These are phyloP conservation scores for Coniochaeta hoffmannii DNA, from an alignment of 2,329 filamentous ascomycete genomes.

Conservation along the genomic window DNA sequence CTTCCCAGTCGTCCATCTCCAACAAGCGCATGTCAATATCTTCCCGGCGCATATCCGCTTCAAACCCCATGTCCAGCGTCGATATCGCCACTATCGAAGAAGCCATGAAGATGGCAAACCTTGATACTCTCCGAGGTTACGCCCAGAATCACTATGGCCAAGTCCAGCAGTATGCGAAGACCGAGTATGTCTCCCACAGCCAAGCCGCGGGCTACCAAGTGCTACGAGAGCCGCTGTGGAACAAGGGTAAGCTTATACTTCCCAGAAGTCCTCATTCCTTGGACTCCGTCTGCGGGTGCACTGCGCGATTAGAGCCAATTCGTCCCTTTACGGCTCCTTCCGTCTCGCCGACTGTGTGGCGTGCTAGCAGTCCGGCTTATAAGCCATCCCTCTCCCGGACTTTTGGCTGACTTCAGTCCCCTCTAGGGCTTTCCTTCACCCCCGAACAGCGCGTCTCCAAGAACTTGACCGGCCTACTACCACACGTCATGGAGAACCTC, in stretches of 20 bases:
- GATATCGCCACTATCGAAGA: slow-evolving; percentile 51
- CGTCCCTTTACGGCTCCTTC: neutral
- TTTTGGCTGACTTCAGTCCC: slow-evolving; percentile 7
- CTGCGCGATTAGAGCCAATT: neutral
- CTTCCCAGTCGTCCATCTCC: slow-evolving; percentile 43
- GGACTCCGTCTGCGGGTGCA: neutral
- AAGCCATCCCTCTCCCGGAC: neutral
- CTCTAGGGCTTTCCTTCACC: slow-evolving; percentile 53
- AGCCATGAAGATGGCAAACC: slow-evolving; percentile 51
- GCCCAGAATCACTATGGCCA: slow-evolving; percentile 47
- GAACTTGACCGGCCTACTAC: slow-evolving; percentile 60
- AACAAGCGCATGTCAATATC: slow-evolving; percentile 44
- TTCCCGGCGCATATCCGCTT: slow-evolving; percentile 39
- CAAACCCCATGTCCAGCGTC: slow-evolving; percentile 49
- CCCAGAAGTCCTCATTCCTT: neutral
- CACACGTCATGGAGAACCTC: slow-evolving; percentile 54
- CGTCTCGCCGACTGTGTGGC: slow-evolving; percentile 4
- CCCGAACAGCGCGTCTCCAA: slow-evolving; percentile 56
- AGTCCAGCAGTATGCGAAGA: slow-evolving; percentile 45
- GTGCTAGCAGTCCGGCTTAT: neutral
- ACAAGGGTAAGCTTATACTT: slow-evolving; percentile 46
- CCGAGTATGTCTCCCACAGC: slow-evolving; percentile 44
- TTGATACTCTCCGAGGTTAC: slow-evolving; percentile 56
- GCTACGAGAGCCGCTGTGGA: slow-evolving; percentile 55
- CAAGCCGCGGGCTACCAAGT: slow-evolving; percentile 54